A percentile compares a stretch with the other conserved stretches of the same genome.
Evolutionary conservation across 2,329 filamentous ascomycete genomes (phyloP).

Genomic region (Clathrospora elynae): DNA sequence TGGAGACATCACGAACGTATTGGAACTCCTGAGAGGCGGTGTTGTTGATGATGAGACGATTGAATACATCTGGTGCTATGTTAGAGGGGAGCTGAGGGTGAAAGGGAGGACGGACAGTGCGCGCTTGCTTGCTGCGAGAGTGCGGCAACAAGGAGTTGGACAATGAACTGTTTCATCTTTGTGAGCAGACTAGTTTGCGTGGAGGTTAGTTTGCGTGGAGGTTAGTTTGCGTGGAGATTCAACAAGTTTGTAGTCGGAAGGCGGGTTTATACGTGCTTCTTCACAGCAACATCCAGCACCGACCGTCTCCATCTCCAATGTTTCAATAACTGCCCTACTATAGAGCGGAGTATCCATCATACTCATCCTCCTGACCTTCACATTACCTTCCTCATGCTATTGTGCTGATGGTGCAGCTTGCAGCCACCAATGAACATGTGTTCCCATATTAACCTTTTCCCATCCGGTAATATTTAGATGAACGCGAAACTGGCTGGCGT

Average conservation of each 20-base stretch:
- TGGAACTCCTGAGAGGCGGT: constrained; percentile 24
- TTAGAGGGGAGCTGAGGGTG: no score
- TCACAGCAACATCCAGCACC: background rate
- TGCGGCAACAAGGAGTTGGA: background rate
- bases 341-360: constrained; percentile 2
- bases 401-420: constrained; percentile 1
- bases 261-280: background rate
- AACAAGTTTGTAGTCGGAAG: no score
- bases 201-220: no score
- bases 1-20: constrained; percentile 25
- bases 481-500: constrained; percentile 14
- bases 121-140: constrained; percentile 5
- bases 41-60: constrained; percentile 24
- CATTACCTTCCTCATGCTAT: constrained; percentile 2
- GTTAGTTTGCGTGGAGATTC: no score
- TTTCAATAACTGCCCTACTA: constrained; percentile 1
- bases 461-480: constrained; percentile 10
- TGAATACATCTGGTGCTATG: constrained; percentile 30
- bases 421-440: constrained; percentile 5
- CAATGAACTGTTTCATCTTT: background rate
- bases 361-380: constrained; percentile 5
- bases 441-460: constrained; percentile 7
- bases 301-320: background rate
- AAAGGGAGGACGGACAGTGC: constrained; percentile 3
- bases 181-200: no score